Evolutionary conservation across 2,329 filamentous ascomycete genomes (phyloP), one percentile per base, ranked within the genome.

Genomic region (Pseudogymnoascus sp.): DNA sequence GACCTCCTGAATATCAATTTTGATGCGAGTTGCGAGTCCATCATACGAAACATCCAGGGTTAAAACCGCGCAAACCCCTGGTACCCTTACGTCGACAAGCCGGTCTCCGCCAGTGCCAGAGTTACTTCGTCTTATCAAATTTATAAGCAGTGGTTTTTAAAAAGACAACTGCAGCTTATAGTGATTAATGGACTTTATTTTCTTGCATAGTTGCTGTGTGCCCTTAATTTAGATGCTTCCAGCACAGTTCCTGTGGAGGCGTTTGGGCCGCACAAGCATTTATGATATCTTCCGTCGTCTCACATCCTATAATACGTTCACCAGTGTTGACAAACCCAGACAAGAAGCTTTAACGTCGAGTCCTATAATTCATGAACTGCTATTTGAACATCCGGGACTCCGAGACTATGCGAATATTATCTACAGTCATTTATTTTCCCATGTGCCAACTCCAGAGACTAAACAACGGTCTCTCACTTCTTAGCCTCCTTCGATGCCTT

Each of bases 401-500:
- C 49, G 49, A 55, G 49, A 60, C 58, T 41, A 60, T 60, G 33
- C 33, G 58, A 9, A 39, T 60, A 60, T 60, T 38, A 60, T 60
- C 58, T 38, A 42, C 58, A 60, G 8, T 16, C 22, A 41, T 41
- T 42, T 38, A 38, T 60, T 11, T n/a, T 11, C 58, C 8, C 80
- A 67, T 7, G 9, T 55, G n/a, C 41, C 36, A 55, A 55, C 28
- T 55, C 49, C 49, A 55, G 9, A 7, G 8, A 19, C 5, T 5
- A 4, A 19, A 33, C 2, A 8, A 5, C 23, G 7, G 2, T 4
- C 25, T 7, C 28, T 55, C n/a, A 55, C 16, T 58, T 64, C 64
- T 70, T 79, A 2, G 72, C 69, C 25, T 80, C 76, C 67, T 82
- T 78, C 73, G 81, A 78, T 14, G 78, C 82, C 68, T 83, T 80